Base-by-base conservation (phyloP, 2,329 filamentous ascomycete species). In the Diaporthe longicolla region DNA sequence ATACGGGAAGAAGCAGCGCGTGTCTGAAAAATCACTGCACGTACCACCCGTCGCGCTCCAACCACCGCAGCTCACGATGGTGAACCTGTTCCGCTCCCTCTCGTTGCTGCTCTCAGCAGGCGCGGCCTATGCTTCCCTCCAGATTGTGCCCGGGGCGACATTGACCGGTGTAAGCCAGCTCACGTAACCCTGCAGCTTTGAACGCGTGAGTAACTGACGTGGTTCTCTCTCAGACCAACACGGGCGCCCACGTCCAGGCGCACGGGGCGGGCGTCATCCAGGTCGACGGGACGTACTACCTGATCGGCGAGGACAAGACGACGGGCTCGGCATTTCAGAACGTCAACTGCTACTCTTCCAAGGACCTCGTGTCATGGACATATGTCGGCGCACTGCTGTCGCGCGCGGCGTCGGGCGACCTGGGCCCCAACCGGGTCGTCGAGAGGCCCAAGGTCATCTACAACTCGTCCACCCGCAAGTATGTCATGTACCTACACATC, bases 391-490 rank as follows among this genome's bases (percentile, higher is more conserved):
- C 89, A 0, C 83, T 93, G 0, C 84, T 93, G 1, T 89, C 88
- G 0, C 85, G 84, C 0, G 87, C 88, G 11, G 76, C 81, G 5
- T 85, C 84, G 13, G 89, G 84, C 0, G 91, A 93, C 76, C 84
- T 93, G 0, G 91, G 91, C 0, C 90, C 90, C 0, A 85, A 85
- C 75, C 87, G 91, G 2, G 86, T 94, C 21, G 88, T 94, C 6
- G 92, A 94, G 82, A 84, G 92, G 45, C 92, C 92, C 9, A 93
- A 94, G 82, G 88, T 94, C 10, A 87, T 94, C 13, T 92, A 89
- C 83, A 93, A 94, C 78, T 87, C 89, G 13, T 82, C 83, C 26
- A 93, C 91, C 0, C 78, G 81, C 17, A 89, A 90, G 76, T 93
- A 91, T 80, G 90, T 93, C 24, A 82, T 94, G 82, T 93, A 89